Base-by-base conservation (phyloP, 768 basidiomycete species). In the Lactarius akahatsu region DNA sequence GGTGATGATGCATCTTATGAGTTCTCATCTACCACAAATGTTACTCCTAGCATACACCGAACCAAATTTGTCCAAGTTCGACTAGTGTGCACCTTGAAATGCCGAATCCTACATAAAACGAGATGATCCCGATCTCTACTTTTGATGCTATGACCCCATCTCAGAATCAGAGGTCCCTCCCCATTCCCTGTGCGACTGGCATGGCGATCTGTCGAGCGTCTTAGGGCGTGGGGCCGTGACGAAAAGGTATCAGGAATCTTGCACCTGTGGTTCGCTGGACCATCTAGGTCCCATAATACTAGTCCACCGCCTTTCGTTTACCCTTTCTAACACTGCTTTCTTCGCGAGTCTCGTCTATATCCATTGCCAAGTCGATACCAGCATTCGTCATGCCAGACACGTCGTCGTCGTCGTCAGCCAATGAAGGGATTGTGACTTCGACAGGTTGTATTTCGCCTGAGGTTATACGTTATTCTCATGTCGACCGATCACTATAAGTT, bases 321-420 rank as follows among this genome's bases (percentile, higher is more conserved):
- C 88, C 88, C 72, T 87, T 89, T 57, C 76, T 79, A 30, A 74
- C 71, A 55, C 78, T 78, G 13, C 69, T 64, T 20, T 77, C 73
- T 68, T 78, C 74, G 45, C 76, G 72, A 30, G 72, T 69, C 15
- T 76, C 72, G 65, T 76, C 74, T n/a, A 62, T 16, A 6, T 64
- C 70, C 64, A 71, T 67, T 9, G 20, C 23, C 10, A 26, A 40
- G 40, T 71, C 60, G 20, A 38, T 13, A 26, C 41, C 59, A 41
- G n/a, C 41, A 11, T 73, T 43, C 34, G 45, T 40, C 23, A 70
- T 30, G 64, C 64, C 40, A 64, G 66, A 38, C 13, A 79, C 43
- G 58, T 83, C 83, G 1, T 86, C 87, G 1, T 88, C 86, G 28
- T 89, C 89, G 56, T 87, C 88, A 26, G 82, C 73, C 63, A 89